A percentile compares a stretch with the other conserved stretches of the same genome.
Evolutionary conservation across 352 stramenopile species (phyloP).

Genomic region (Phytophthora aleatoria): DNA sequence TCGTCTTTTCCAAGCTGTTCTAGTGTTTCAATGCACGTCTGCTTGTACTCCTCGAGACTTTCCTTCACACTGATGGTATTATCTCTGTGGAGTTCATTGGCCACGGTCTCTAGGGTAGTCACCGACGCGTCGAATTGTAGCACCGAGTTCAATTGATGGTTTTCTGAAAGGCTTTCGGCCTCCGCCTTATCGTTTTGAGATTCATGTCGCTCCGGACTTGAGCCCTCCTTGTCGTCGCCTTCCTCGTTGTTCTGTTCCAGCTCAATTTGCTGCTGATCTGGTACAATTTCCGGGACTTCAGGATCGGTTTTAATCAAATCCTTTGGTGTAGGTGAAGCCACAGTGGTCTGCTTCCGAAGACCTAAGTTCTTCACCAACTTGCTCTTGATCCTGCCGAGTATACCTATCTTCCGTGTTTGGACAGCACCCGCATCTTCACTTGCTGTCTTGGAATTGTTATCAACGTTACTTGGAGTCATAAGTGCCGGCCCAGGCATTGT

Average conservation of each 20-base stretch:
- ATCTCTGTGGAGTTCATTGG: neutral
- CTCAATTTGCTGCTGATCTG: conserved; percentile 23
- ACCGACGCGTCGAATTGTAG: conserved; percentile 19
- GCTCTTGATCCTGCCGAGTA: conserved; percentile 76
- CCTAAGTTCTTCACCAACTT: conserved; percentile 59
- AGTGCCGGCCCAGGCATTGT: conserved; percentile 34
- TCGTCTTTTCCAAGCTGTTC: conserved; percentile 16
- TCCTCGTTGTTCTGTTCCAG: conserved; percentile 12
- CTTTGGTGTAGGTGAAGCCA: conserved; percentile 37
- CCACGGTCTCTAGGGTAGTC: neutral
- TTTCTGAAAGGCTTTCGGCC: neutral
- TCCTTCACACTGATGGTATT: conserved; percentile 1
- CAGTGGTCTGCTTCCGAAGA: conserved; percentile 39
- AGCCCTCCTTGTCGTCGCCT: conserved; percentile 12
- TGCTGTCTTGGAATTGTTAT: conserved; percentile 5
- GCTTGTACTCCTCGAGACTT: conserved; percentile 5
- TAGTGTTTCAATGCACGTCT: conserved; percentile 6
- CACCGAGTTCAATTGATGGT: conserved; percentile 14
- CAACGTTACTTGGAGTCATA: conserved; percentile 33
- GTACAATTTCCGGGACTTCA: conserved; percentile 9
- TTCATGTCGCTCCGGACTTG: neutral
- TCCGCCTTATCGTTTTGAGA: conserved; percentile 3
- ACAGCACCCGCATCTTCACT: neutral
- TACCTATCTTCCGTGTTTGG: conserved; percentile 60
- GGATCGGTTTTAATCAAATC: conserved; percentile 35